These are phyloP conservation scores for Colletotrichum filicis DNA, from an alignment of 2,329 filamentous ascomycete species.

Conservation along the genomic window DNA sequence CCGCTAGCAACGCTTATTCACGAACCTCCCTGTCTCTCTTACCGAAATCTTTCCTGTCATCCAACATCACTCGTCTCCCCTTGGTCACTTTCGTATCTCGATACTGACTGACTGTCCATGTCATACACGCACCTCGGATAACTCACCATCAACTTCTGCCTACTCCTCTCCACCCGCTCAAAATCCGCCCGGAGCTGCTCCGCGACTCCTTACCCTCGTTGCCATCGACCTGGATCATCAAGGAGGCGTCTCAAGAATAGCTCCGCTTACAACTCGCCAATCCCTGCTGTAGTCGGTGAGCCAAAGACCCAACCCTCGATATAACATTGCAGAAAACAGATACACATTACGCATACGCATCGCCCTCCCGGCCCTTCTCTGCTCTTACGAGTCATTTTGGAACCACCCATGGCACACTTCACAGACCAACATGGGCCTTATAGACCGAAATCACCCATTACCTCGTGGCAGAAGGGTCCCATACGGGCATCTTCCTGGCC, in stretches of 20 bases:
- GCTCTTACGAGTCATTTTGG: slow-evolving; percentile 30
- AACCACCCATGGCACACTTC: slow-evolving; percentile 2
- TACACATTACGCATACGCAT: background rate
- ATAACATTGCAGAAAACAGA: background rate
- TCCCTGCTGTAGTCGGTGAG: slow-evolving; percentile 15
- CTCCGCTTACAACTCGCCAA: slow-evolving; percentile 12
- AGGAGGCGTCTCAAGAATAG: background rate
- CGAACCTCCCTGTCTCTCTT: slow-evolving; percentile 20
- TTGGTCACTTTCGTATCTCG: slow-evolving; percentile 9
- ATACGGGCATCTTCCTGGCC: slow-evolving; percentile 20
- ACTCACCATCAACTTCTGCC: background rate
- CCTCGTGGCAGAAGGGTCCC: slow-evolving; percentile 31
- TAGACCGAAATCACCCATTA: slow-evolving; percentile 6
- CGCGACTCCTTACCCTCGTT: background rate
- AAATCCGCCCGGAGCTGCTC: slow-evolving; percentile 13
- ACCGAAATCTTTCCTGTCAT: slow-evolving; percentile 33
- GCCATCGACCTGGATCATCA: slow-evolving; percentile 5
- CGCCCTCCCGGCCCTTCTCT: slow-evolving; percentile 20
- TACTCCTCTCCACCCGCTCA: slow-evolving; percentile 4
- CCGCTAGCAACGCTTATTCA: background rate
- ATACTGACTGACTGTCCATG: background rate
- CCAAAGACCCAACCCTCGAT: background rate
- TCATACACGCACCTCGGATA: background rate
- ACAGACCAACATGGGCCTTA: background rate
- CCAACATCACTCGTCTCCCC: slow-evolving; percentile 1